Base-by-base conservation (phyloP, 371 early-diverging fungal species). In the Mortierella polycephala region DNA sequence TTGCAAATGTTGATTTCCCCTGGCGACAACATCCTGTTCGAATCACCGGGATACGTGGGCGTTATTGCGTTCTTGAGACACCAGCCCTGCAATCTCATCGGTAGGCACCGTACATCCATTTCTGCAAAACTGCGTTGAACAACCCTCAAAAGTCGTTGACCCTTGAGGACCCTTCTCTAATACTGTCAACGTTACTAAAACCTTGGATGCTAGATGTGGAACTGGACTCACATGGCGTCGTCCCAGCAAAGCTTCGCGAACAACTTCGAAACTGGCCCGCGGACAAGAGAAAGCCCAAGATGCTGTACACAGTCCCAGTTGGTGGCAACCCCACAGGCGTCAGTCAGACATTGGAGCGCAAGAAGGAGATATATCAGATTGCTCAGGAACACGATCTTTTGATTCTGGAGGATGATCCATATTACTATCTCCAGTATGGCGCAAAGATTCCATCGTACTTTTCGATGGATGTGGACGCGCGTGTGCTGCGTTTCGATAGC, bases 401-500 rank as follows among this genome's bases (percentile, higher is more conserved):
- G 21, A 89, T 93, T 41, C 66, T 93, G 13, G 93, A 93, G 80
- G 95, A 94, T 64, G 95, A 94, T 67, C 93, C 95, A 11, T 94
- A 93, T 60, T 93, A 91, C 60, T 93, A 89, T 62, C 75, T 94
- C 20, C 92, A 92, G 71, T 85, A 82, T 46, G 62, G 62, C 0
- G 74, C 70, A 0, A 67, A 67, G 60, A 46, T 83, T 0, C 89
- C 91, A 0, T 89, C 89, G 7, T 95, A 93, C 77, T 83, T 94
- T 14, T 92, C 93, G 2, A 77, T 96, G 81, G 95, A 95, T 84
- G 81, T 71, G 0, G 93, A 95, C 67, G 92, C 88, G 9, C 87
- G 95, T 40, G 95, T 96, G 0, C 76, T 96, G n/a, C 85, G 96
- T 6, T 91, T 92, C 60, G 96, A 96, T 67, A 92, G 91, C 49